Conservation (phyloP, 805 yeast genomes). For the Saccharomycopsis sp. region DNA sequence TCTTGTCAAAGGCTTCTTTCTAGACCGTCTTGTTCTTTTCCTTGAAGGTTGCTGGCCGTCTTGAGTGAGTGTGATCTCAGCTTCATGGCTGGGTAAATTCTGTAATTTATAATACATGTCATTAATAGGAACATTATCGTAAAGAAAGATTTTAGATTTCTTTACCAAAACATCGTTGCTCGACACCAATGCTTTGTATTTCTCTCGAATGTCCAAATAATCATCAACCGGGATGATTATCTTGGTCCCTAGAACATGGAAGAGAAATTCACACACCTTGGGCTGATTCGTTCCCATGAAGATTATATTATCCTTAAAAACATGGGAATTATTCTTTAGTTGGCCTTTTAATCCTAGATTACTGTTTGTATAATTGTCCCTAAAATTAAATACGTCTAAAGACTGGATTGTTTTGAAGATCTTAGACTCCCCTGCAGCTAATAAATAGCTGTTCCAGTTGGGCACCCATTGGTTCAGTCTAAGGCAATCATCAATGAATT, state of each 20-base stretch:
- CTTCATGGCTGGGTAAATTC: background rate
- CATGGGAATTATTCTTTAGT: constrained; percentile 33
- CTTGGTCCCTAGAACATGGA: constrained; percentile 41
- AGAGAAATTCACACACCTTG: constrained; percentile 35
- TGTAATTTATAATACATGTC: constrained; percentile 3
- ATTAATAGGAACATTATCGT: constrained; percentile 25
- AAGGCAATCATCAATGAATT: constrained; percentile 48
- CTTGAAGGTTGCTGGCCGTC: background rate
- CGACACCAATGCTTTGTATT: background rate
- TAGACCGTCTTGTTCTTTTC: constrained; percentile 3
- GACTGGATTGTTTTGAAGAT: constrained; percentile 41
- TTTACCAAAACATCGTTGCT: background rate
- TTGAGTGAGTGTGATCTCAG: background rate
- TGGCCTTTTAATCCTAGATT: constrained; percentile 31
- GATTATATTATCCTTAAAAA: constrained; percentile 23
- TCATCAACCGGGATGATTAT: constrained; percentile 18
- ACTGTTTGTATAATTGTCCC: constrained; percentile 30
- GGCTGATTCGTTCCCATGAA: constrained; percentile 24
- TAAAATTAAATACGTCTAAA: constrained; percentile 40
- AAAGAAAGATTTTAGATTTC: constrained; percentile 24
- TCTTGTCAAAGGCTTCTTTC: background rate
- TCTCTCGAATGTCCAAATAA: background rate
- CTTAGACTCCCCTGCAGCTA: constrained; percentile 68
- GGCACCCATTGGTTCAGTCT: constrained; percentile 26
- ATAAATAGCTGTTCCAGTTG: constrained; percentile 47